Conservation (phyloP, 73 alveolate genomes). For the Symbiodinium pilosum region DNA sequence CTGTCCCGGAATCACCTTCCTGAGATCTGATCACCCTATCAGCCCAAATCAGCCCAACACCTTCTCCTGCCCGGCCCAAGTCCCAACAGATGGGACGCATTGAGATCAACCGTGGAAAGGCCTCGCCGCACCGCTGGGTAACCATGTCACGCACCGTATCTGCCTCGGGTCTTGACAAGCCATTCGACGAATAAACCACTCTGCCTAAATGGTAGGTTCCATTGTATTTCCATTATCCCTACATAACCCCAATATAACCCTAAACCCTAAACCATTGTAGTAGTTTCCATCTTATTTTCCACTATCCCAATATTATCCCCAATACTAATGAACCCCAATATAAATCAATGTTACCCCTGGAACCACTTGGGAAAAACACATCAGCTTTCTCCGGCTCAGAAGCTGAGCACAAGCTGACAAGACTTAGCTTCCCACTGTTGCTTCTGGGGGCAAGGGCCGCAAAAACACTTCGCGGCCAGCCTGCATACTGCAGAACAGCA, state of each 20-base stretch:
- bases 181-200: too few species aligned
- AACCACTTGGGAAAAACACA: neutral
- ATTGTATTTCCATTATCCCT: too few species aligned
- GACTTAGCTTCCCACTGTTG: slow-evolving; percentile 15
- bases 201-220: too few species aligned
- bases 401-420: neutral
- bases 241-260: too few species aligned
- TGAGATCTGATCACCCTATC: too few species aligned
- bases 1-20: too few species aligned
- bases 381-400: neutral
- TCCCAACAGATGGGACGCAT: too few species aligned
- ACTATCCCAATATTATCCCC: neutral
- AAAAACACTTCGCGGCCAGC: slow-evolving; percentile 80
- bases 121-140: slow-evolving; percentile 57
- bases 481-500: neutral
- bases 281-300: too few species aligned
- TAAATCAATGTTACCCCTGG: neutral
- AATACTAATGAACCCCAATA: neutral
- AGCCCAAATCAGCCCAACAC: too few species aligned
- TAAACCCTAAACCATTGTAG: too few species aligned
- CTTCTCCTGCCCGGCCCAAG: too few species aligned
- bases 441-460: slow-evolving; percentile 59
- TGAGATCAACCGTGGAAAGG: too few species aligned
- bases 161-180: slow-evolving; percentile 3
- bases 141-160: slow-evolving; percentile 60